These are phyloP conservation scores for Pseudoneurospora amorphoporcata DNA, from an alignment of 495 filamentous ascomycete genomes.

Conservation along the genomic window DNA sequence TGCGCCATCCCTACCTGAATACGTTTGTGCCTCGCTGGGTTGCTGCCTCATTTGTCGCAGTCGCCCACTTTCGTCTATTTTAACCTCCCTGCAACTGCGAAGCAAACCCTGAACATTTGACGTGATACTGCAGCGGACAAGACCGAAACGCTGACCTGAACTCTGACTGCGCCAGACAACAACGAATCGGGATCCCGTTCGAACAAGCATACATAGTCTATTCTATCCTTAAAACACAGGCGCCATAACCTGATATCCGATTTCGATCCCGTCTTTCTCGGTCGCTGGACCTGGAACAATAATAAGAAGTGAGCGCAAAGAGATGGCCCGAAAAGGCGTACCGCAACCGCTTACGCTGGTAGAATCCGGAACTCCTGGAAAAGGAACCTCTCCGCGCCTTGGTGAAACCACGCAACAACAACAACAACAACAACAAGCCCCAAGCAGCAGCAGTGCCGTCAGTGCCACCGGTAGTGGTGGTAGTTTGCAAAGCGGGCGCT, in stretches of 20 bases:
- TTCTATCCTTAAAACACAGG: background rate
- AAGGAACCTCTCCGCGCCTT: constrained; percentile 16
- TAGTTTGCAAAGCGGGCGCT: background rate
- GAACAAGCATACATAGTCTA: background rate
- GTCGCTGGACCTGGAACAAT: constrained; percentile 4
- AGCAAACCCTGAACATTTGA: constrained; percentile 18
- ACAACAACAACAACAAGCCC: constrained; percentile 4
- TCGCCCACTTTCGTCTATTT: constrained; percentile 30
- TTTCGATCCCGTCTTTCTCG: background rate
- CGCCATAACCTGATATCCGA: background rate
- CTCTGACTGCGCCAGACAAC: background rate
- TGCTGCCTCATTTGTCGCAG: constrained; percentile 28
- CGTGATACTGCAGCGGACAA: constrained; percentile 27
- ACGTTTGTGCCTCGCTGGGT: constrained; percentile 18
- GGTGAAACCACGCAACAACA: constrained; percentile 24
- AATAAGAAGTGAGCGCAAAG: constrained; percentile 7
- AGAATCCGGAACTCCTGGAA: constrained; percentile 25
- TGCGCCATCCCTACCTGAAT: constrained; percentile 6
- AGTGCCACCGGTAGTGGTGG: background rate
- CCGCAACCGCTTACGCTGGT: constrained; percentile 42
- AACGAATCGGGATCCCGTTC: background rate
- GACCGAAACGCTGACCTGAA: constrained; percentile 13
- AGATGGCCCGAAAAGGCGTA: constrained; percentile 44
- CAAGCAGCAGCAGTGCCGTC: background rate
- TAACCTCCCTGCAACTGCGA: constrained; percentile 8